These are phyloP conservation scores for Mycena floridula DNA, from an alignment of 768 basidiomycete genomes.

Conservation along the genomic window DNA sequence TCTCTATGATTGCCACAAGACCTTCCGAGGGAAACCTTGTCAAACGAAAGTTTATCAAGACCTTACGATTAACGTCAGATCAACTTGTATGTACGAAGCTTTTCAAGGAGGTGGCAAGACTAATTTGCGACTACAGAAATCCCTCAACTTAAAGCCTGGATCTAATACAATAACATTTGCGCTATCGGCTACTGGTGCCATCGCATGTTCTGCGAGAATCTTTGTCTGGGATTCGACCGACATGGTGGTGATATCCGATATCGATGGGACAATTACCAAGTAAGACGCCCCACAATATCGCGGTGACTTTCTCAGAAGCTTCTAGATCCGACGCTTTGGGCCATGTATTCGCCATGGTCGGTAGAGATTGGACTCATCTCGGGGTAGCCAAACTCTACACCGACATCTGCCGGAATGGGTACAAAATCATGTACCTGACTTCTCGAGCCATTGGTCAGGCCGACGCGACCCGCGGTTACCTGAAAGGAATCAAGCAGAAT, in stretches of 20 bases:
- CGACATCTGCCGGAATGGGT: slow-evolving; percentile 91
- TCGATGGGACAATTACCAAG: slow-evolving; percentile 99
- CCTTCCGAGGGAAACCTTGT: slow-evolving; percentile 6
- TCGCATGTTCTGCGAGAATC: slow-evolving; percentile 86
- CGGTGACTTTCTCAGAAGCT: background rate
- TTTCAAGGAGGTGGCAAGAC: no score
- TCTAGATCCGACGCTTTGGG: slow-evolving; percentile 90
- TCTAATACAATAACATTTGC: slow-evolving; percentile 93
- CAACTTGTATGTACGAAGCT: slow-evolving; percentile 62
- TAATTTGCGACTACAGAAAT: slow-evolving; percentile 49
- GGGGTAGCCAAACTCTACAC: slow-evolving; percentile 97
- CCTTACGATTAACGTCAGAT: slow-evolving; percentile 87
- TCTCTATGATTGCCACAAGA: slow-evolving; percentile 9
- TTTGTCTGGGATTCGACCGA: slow-evolving; percentile 96
- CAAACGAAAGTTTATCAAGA: slow-evolving; percentile 72
- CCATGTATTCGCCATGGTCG: slow-evolving; percentile 96
- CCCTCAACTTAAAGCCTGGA: slow-evolving; percentile 76
- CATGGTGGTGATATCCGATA: slow-evolving; percentile 89
- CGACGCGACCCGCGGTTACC: slow-evolving; percentile 91
- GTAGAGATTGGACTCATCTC: slow-evolving; percentile 96
- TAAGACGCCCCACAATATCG: slow-evolving; percentile 25
- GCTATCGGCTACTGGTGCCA: slow-evolving; percentile 71
- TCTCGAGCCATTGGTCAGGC: slow-evolving; percentile 97
- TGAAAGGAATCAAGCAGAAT: slow-evolving; percentile 92
- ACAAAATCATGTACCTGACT: slow-evolving; percentile 97